phyloP scores from a whole-genome alignment of 2,329 filamentous ascomycete species.

The Aspergillus pseudotamarii region DNA sequence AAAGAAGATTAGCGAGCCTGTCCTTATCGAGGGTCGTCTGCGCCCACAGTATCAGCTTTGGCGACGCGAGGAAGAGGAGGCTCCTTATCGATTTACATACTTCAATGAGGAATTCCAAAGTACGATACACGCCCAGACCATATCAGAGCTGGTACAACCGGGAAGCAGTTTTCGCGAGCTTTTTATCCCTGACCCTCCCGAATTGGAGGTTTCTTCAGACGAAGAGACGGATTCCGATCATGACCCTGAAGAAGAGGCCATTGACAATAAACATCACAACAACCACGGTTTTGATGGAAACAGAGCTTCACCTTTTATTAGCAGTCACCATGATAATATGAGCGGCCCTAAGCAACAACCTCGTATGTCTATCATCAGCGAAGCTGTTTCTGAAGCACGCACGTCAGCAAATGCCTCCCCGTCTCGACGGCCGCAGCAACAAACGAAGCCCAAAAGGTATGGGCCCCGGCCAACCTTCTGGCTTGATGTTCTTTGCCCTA shows the following conservation, averaged over 20 bases:
- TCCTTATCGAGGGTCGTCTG: slow-evolving; percentile 86
- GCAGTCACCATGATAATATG: slow-evolving; percentile 14
- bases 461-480: slow-evolving; percentile 94
- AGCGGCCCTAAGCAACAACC: slow-evolving; percentile 26
- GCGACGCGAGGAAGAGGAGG: slow-evolving; percentile 86
- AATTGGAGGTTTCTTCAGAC: slow-evolving; percentile 72
- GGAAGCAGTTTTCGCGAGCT: slow-evolving; percentile 83
- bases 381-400: slow-evolving; percentile 35
- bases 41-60: slow-evolving; percentile 78
- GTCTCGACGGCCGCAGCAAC: slow-evolving; percentile 24
- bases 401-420: slow-evolving; percentile 26
- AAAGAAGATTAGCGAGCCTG: slow-evolving; percentile 91
- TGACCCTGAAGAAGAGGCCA: slow-evolving; percentile 22
- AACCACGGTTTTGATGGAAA: slow-evolving; percentile 20
- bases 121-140: slow-evolving; percentile 94
- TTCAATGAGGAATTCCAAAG: slow-evolving; percentile 97
- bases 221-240: slow-evolving; percentile 57
- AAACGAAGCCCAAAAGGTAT: slow-evolving; percentile 53
- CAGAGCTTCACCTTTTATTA: background rate
- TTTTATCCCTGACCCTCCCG: slow-evolving; percentile 83
- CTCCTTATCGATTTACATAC: slow-evolving; percentile 94
- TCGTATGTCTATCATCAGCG: slow-evolving; percentile 40
- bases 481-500: slow-evolving; percentile 89
- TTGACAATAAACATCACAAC: slow-evolving; percentile 18
- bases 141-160: slow-evolving; percentile 86